Evolutionary conservation across 169 alveolate genomes (phyloP).

Genomic region (Babesia gibsoni): DNA sequence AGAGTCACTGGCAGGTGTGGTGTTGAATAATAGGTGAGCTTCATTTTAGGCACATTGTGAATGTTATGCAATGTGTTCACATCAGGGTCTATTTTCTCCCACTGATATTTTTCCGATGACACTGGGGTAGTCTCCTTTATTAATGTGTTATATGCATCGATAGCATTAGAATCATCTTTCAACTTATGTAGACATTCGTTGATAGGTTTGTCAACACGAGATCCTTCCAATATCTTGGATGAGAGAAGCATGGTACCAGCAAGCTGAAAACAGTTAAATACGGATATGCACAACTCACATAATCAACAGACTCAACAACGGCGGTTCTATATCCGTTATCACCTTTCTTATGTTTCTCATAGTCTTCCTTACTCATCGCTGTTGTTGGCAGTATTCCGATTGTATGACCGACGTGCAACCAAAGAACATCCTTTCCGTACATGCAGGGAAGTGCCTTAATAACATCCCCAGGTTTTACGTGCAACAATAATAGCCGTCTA

Average conservation of each 20-base stretch:
- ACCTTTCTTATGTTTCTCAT: slow-evolving; percentile 31
- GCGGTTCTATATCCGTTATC: not conserved
- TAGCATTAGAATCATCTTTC: not conserved
- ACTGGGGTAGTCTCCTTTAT: not conserved
- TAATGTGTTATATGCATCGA: not conserved
- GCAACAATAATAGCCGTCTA: slow-evolving; percentile 10
- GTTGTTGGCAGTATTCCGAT: slow-evolving; percentile 21
- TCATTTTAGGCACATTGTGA: not conserved
- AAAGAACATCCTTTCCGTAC: slow-evolving; percentile 24
- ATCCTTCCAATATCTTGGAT: not conserved
- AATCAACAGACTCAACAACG: slow-evolving; percentile 21
- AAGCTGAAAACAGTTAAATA: not conserved
- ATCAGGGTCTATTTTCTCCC: not conserved
- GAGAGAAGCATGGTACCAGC: slow-evolving; percentile 2
- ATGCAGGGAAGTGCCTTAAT: slow-evolving; percentile 15
- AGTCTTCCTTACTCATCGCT: slow-evolving; percentile 37
- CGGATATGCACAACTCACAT: not conserved
- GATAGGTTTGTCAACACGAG: not conserved
- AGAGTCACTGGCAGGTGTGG: slow-evolving; percentile 4
- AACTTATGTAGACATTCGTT: slow-evolving; percentile 19
- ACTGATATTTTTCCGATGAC: not conserved
- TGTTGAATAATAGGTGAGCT: not conserved
- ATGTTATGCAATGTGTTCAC: not conserved
- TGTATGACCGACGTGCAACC: slow-evolving; percentile 31
- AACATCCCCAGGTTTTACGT: slow-evolving; percentile 46